Percentiles rank a stretch among this genome's conserved stretches.
Conservation (phyloP, 345 rosid genomes). For the Geranium brycei region DNA sequence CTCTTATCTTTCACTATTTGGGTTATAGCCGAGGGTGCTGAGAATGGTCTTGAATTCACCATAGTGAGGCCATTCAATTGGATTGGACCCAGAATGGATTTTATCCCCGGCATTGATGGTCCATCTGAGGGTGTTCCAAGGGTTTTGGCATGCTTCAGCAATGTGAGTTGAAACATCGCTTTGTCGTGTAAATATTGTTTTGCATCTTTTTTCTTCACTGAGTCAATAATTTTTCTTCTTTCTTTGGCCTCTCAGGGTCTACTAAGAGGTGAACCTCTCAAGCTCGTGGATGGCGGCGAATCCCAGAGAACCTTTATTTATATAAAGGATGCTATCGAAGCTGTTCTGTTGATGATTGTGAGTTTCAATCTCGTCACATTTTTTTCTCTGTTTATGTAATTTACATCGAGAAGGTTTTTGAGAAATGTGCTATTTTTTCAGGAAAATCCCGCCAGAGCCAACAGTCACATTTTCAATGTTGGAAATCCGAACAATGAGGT, state of each 20-base stretch:
- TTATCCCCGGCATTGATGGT: background rate
- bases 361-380: conserved; percentile 2
- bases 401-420: background rate
- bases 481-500: conserved; percentile 98
- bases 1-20: conserved; percentile 8
- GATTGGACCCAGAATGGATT: background rate
- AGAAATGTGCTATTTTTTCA: conserved; percentile 10
- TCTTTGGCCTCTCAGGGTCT: conserved; percentile 22
- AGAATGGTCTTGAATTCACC: background rate
- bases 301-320: conserved; percentile 74
- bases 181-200: conserved; percentile 10
- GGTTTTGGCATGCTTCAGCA: conserved; percentile 5
- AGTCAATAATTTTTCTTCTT: conserved; percentile 13
- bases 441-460: conserved; percentile 95
- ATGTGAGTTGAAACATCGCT: conserved; percentile 26
- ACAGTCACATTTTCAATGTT: conserved; percentile 87
- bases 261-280: conserved; percentile 37
- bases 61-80: background rate
- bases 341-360: conserved; percentile 43
- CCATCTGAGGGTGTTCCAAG: background rate
- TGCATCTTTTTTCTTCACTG: background rate
- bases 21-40: conserved; percentile 79
- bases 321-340: conserved; percentile 47
- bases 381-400: background rate
- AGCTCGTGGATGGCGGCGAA: conserved; percentile 48